phyloP scores from a whole-genome alignment of 768 basidiomycete species.

The Lentinula aciculospora region DNA sequence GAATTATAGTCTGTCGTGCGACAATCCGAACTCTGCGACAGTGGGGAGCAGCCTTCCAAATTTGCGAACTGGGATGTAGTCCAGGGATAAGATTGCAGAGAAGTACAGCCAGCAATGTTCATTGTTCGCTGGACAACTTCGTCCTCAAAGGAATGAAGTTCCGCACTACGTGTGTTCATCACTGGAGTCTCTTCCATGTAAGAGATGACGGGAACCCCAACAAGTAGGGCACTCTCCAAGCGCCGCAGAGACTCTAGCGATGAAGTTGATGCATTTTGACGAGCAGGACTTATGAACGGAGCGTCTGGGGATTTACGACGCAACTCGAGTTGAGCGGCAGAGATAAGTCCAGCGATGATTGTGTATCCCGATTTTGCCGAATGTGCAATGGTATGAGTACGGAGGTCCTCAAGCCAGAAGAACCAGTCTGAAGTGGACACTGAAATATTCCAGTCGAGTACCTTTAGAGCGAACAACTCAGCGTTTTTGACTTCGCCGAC shows the following conservation, averaged over 20 bases:
- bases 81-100: not conserved
- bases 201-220: not conserved
- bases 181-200: not conserved
- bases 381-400: not conserved
- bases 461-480: not conserved
- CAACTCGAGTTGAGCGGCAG: not conserved
- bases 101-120: not conserved
- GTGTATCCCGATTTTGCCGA: not conserved
- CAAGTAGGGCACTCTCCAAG: not conserved
- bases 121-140: not conserved
- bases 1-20: not conserved
- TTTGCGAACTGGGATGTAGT: not conserved
- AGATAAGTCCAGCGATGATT: not conserved
- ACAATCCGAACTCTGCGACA: not conserved
- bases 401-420: constrained; percentile 7
- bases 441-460: constrained; percentile 5
- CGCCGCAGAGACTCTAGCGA: not conserved
- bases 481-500: not conserved
- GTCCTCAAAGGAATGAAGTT: not conserved
- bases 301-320: not conserved
- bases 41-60: not conserved
- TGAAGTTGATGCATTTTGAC: no score
- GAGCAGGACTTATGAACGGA: not conserved
- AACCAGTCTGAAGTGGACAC: constrained; percentile 3
- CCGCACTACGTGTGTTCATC: not conserved